Evolutionary conservation across 2,329 filamentous ascomycete species (phyloP).

Genomic region (Fonsecaea multimorphosa): DNA sequence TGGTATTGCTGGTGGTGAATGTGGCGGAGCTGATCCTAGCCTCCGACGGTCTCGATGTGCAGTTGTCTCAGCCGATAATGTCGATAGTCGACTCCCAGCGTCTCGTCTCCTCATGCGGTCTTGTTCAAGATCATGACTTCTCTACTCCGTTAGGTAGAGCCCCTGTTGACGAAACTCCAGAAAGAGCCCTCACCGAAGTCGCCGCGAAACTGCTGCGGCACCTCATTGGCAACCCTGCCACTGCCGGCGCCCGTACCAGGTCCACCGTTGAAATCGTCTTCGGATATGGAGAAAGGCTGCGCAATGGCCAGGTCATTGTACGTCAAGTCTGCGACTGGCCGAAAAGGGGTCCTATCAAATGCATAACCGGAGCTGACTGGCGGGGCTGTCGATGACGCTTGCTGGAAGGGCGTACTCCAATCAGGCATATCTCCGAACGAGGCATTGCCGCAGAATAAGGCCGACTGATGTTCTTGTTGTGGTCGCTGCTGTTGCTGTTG

Average conservation of each 20-base stretch:
- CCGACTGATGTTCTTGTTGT: slow-evolving; percentile 10
- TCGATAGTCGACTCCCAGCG: background rate
- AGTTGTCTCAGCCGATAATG: background rate
- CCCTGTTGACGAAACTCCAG: slow-evolving; percentile 19
- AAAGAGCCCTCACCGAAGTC: slow-evolving; percentile 20
- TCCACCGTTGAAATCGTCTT: slow-evolving; percentile 4
- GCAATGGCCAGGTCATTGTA: slow-evolving; percentile 17
- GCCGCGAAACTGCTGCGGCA: slow-evolving; percentile 15
- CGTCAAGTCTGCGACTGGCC: slow-evolving; percentile 18
- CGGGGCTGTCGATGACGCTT: background rate
- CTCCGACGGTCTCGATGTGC: background rate
- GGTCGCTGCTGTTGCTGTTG: background rate
- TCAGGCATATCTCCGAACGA: slow-evolving; percentile 7
- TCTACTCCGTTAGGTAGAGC: background rate
- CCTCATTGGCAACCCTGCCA: background rate
- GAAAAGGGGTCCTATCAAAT: slow-evolving; percentile 16
- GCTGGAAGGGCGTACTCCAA: slow-evolving; percentile 15
- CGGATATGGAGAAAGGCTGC: slow-evolving; percentile 2
- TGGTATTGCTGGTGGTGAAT: background rate
- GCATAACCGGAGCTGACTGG: slow-evolving; percentile 3
- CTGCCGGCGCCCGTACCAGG: background rate
- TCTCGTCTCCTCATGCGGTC: background rate
- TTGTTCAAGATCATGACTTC: background rate
- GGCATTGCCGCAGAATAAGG: slow-evolving; percentile 4
- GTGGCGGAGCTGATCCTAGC: background rate